Conservation (phyloP, 2,329 filamentous ascomycete genomes). For the Apiospora koreana region DNA sequence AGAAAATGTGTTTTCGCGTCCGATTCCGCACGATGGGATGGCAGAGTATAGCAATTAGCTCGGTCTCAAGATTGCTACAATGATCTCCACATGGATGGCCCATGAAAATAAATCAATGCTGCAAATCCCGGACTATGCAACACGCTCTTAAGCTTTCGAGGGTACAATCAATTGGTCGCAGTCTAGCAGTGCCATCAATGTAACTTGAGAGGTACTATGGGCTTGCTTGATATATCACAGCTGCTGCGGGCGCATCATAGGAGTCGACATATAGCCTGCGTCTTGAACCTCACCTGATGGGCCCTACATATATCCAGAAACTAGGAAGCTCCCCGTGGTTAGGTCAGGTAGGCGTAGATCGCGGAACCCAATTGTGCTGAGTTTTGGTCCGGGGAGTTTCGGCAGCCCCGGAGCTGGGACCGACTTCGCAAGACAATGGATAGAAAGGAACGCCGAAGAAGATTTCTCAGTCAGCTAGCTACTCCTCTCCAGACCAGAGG, state of each 20-base stretch:
- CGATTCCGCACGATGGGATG: background rate
- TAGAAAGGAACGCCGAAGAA: background rate
- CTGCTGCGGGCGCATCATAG: background rate
- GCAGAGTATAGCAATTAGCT: background rate
- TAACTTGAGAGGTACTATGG: background rate
- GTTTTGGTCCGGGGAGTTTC: background rate
- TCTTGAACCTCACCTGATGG: background rate
- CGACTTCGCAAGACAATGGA: background rate
- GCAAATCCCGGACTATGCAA: conserved; percentile 26
- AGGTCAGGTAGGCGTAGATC: conserved; percentile 6
- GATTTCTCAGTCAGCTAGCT: background rate
- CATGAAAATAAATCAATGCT: conserved; percentile 21
- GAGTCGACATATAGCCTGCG: background rate
- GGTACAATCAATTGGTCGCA: background rate
- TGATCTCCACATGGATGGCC: conserved; percentile 30
- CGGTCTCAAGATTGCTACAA: conserved; percentile 26
- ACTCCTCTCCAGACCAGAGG: background rate
- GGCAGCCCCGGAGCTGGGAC: background rate
- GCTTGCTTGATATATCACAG: background rate
- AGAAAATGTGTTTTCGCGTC: background rate
- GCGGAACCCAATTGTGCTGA: background rate
- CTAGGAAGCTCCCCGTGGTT: conserved; percentile 1
- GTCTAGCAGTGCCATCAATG: background rate
- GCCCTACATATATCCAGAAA: background rate
- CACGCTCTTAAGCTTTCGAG: conserved; percentile 14